Evolutionary conservation across 352 stramenopile species (phyloP).

Genomic region (Phytophthora foliorum): DNA sequence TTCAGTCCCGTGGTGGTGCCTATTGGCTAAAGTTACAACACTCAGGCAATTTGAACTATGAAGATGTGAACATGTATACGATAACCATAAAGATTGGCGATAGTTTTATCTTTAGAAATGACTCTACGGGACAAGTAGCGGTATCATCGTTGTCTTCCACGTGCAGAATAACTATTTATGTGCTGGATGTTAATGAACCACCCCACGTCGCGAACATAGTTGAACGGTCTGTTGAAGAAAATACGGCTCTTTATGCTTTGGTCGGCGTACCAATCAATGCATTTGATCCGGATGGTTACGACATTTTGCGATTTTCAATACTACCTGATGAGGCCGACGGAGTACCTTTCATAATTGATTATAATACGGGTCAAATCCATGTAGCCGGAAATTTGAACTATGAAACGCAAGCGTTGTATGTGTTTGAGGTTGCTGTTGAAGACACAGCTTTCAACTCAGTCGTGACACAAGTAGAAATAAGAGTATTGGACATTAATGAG

Average conservation of each 20-base stretch:
- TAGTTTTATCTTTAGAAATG: slow-evolving; percentile 23
- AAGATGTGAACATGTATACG: slow-evolving; percentile 12
- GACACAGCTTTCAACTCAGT: slow-evolving; percentile 22
- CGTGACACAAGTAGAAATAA: slow-evolving; percentile 35
- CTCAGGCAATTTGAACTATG: slow-evolving; percentile 24
- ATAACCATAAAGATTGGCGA: slow-evolving; percentile 30
- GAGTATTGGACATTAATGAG: slow-evolving; percentile 61
- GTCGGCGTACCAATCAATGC: slow-evolving; percentile 28
- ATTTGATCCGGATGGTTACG: slow-evolving; percentile 26
- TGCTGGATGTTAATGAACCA: slow-evolving; percentile 61
- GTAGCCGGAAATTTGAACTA: slow-evolving; percentile 42
- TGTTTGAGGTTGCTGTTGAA: slow-evolving; percentile 25
- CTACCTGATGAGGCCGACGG: background rate
- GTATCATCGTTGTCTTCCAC: slow-evolving; percentile 53
- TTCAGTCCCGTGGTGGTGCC: background rate
- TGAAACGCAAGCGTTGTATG: slow-evolving; percentile 40
- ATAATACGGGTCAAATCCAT: slow-evolving; percentile 44
- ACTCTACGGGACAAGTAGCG: slow-evolving; percentile 6
- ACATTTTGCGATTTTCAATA: slow-evolving; percentile 23
- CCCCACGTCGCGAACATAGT: slow-evolving; percentile 37
- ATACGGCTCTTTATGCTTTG: slow-evolving; percentile 26
- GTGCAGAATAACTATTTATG: slow-evolving; percentile 44
- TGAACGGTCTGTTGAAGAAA: slow-evolving; percentile 47
- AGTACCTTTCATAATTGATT: slow-evolving; percentile 53
- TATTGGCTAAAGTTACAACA: slow-evolving; percentile 32